Evolutionary conservation across 2,329 filamentous ascomycete genomes (phyloP).

Genomic region (Fusarium sacchari): DNA sequence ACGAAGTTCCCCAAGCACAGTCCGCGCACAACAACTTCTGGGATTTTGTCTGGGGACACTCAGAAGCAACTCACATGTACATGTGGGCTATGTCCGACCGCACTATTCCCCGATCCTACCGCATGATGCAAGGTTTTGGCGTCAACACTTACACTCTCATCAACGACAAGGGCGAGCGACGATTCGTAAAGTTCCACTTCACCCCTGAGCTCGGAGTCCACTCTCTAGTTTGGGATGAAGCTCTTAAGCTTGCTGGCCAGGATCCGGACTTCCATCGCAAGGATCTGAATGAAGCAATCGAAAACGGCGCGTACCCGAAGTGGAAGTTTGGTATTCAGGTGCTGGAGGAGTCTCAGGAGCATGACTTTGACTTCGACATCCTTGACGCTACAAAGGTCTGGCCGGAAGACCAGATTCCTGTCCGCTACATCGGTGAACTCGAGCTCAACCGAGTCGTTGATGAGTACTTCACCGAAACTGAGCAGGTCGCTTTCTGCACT

Average conservation of each 20-base stretch:
- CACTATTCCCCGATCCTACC: constrained; percentile 76
- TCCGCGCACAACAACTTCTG: constrained; percentile 80
- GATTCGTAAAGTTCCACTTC: constrained; percentile 83
- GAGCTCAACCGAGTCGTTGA: constrained; percentile 83
- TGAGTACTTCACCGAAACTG: constrained; percentile 84
- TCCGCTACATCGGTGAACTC: constrained; percentile 81
- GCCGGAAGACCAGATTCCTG: constrained; percentile 80
- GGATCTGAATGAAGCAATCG: constrained; percentile 79
- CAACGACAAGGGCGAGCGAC: constrained; percentile 73
- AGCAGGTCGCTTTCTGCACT: constrained; percentile 86
- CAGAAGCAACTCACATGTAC: constrained; percentile 81
- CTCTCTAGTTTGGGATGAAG: constrained; percentile 82
- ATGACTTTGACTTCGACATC: constrained; percentile 87
- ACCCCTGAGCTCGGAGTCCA: constrained; percentile 80
- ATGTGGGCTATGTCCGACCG: constrained; percentile 84
- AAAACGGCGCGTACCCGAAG: constrained; percentile 74
- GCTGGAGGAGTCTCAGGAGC: constrained; percentile 74
- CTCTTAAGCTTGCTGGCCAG: constrained; percentile 76
- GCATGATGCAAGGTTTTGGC: constrained; percentile 89
- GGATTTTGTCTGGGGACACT: constrained; percentile 73
- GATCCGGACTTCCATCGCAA: constrained; percentile 86
- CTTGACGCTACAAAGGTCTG: constrained; percentile 88
- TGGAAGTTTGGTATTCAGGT: constrained; percentile 88
- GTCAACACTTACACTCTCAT: constrained; percentile 80
- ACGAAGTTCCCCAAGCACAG: constrained; percentile 77